A percentile compares a stretch with the other conserved stretches of the same genome.
Evolutionary conservation across 2,329 filamentous ascomycete genomes (phyloP).

Genomic region (Corynespora cassiicola): DNA sequence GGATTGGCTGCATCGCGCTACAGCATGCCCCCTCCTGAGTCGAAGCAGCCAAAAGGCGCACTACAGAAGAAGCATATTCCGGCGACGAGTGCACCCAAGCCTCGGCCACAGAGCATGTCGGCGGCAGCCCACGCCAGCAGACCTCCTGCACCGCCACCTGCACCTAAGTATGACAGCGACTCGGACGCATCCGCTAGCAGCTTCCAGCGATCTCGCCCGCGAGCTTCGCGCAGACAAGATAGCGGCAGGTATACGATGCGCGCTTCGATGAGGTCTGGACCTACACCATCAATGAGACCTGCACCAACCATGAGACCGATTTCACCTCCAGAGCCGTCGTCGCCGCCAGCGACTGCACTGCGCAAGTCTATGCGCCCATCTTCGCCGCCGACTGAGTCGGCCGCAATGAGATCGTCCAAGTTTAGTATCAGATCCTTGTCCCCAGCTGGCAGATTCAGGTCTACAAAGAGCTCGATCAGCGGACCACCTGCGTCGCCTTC

Average conservation of each 20-base stretch:
- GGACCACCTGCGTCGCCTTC: slow-evolving; percentile 17
- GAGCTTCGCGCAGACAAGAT: slow-evolving; percentile 37
- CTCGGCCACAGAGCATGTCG: slow-evolving; percentile 36
- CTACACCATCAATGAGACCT: slow-evolving; percentile 39
- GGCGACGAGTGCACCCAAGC: slow-evolving; percentile 20
- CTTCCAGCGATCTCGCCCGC: slow-evolving; percentile 69
- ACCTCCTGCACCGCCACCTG: slow-evolving; percentile 25
- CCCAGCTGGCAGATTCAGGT: slow-evolving; percentile 64
- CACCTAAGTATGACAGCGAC: slow-evolving; percentile 47
- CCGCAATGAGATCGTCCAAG: slow-evolving; percentile 52
- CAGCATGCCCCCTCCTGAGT: slow-evolving; percentile 30
- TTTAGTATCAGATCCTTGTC: slow-evolving; percentile 76
- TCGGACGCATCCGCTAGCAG: slow-evolving; percentile 68
- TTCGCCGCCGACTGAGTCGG: slow-evolving; percentile 32
- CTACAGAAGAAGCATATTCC: slow-evolving; percentile 49
- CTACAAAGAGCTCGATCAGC: slow-evolving; percentile 24
- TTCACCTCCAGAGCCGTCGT: slow-evolving; percentile 35
- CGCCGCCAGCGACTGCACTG: slow-evolving; percentile 30
- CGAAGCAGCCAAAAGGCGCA: slow-evolving; percentile 39
- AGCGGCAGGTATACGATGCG: slow-evolving; percentile 68
- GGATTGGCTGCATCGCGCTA: slow-evolving; percentile 44
- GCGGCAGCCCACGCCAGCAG: slow-evolving; percentile 18
- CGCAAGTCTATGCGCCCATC: slow-evolving; percentile 41
- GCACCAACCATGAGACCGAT: slow-evolving; percentile 52
- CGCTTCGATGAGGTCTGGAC: slow-evolving; percentile 70